phyloP scores from a whole-genome alignment of 192 early-diverging fungal genomes.

The Coemansia umbellata region DNA sequence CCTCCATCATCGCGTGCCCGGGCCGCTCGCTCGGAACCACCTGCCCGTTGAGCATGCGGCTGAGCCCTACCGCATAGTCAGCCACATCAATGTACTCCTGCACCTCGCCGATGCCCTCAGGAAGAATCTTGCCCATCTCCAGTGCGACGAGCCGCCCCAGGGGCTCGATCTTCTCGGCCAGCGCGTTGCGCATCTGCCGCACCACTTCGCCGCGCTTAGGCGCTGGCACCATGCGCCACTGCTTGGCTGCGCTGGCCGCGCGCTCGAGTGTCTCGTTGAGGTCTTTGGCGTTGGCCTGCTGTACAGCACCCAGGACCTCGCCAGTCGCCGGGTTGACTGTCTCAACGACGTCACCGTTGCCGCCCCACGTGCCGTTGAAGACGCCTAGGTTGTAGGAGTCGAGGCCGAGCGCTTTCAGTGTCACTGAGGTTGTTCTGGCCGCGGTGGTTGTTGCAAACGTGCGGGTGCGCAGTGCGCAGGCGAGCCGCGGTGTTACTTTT shows the following conservation, averaged over 20 bases:
- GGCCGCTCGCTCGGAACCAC: constrained; percentile 86
- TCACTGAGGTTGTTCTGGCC: constrained; percentile 25
- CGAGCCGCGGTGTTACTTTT: constrained; percentile 1
- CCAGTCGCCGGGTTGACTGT: constrained; percentile 76
- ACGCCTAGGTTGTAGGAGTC: constrained; percentile 70
- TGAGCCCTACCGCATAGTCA: constrained; percentile 86
- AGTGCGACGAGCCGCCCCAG: constrained; percentile 84
- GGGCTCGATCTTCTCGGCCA: constrained; percentile 68
- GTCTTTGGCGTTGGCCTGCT: constrained; percentile 60
- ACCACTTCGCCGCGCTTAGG: constrained; percentile 89
- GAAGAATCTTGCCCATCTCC: constrained; percentile 94
- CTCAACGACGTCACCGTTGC: constrained; percentile 58
- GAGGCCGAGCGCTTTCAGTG: constrained; percentile 57
- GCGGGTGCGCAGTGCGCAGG: not conserved
- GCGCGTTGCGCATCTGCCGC: constrained; percentile 80
- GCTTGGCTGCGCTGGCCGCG: constrained; percentile 60
- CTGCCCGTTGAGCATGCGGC: constrained; percentile 72
- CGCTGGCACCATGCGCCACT: constrained; percentile 70
- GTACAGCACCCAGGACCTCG: constrained; percentile 76
- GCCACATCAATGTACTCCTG: constrained; percentile 96
- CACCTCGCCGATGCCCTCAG: constrained; percentile 91
- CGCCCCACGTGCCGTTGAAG: constrained; percentile 71
- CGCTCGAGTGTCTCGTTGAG: constrained; percentile 60
- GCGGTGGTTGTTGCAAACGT: constrained; percentile 20
- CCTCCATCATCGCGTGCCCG: constrained; percentile 94